Evolutionary conservation across 495 filamentous ascomycete species (phyloP), one percentile per base, ranked within the genome.

Genomic region (Echria macrotheca): DNA sequence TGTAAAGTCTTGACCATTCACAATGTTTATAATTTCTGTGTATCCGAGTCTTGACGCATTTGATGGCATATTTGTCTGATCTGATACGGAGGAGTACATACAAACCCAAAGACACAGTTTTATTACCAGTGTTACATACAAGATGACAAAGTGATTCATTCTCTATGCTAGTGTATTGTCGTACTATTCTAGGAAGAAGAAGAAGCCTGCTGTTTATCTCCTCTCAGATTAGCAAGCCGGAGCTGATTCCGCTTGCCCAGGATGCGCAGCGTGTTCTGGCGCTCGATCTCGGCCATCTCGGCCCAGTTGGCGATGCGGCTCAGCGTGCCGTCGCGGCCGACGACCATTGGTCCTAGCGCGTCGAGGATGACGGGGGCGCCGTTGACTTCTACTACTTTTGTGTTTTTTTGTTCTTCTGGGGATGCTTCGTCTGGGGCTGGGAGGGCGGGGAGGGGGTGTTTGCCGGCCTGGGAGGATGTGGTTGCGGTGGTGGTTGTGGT

Each of bases 241-340:
- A 72, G 52, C 66, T 82, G 72, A 64, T 87, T 87, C 59, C 82
- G 64, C 74, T 77, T 80, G 26, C 77, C 75, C 52, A 87, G 53
- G 15, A 86, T 64, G 28, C 82, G 69, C 57, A 86, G 45, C 36
- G 82, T 83, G 60, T 77, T 83, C 53, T 74, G 58, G 52, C 70
- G 68, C 67, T 86, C 82, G 19, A 78, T 73, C 14, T 77, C 81
- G 10, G 73, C 68, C 83, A 87, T 84, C 55, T 80, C 67, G 23
- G 63, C 68, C 83, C 83, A 87, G 65, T 87, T 87, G 47, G 72
- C 56, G 50, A 87, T 82, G 15, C 81, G 76, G 54, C 78, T 77
- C 26, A 85, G 59, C 15, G 79, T 77, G 11, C 83, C 83, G 64
- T 87, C 81, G 29, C 69, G 59, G 55, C 82, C 82, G n/a, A 87